Conservation (phyloP, 2,329 filamentous ascomycete genomes). For the Pseudocercospora pini-densiflorae region DNA sequence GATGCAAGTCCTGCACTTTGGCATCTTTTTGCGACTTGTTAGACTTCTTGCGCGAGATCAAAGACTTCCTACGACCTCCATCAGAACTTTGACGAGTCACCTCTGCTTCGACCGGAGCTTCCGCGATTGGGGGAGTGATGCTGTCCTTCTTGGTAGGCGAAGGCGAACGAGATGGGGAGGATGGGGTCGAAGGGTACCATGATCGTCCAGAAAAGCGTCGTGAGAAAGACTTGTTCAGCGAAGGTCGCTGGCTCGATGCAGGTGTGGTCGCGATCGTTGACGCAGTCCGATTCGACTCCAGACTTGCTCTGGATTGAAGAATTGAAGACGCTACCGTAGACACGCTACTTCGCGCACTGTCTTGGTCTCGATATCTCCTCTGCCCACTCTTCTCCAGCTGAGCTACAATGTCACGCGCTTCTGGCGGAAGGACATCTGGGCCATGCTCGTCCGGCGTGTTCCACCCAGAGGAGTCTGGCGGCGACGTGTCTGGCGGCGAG, state of each 20-base stretch:
- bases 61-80: conserved; percentile 17
- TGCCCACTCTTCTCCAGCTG: conserved; percentile 36
- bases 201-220: conserved; percentile 35
- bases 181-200: conserved; percentile 34
- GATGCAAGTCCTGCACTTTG: conserved; percentile 15
- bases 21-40: conserved; percentile 19
- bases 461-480: conserved; percentile 49
- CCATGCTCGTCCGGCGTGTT: conserved; percentile 50
- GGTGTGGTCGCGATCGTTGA: conserved; percentile 32
- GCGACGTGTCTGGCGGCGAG: conserved; percentile 37
- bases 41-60: conserved; percentile 27
- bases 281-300: conserved; percentile 30
- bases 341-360: conserved; percentile 31
- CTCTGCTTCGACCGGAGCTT: conserved; percentile 7
- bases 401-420: conserved; percentile 38
- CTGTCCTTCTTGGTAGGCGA: conserved; percentile 36
- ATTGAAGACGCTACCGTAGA: conserved; percentile 19
- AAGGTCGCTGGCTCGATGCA: conserved; percentile 28
- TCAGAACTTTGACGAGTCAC: neutral
- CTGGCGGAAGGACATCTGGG: conserved; percentile 26
- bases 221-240: conserved; percentile 33
- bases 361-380: conserved; percentile 21
- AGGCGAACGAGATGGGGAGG: conserved; percentile 37
- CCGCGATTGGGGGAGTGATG: conserved; percentile 17
- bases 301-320: conserved; percentile 28